Conservation (phyloP, 306 rosid genomes). For the Trichosanthes cucumerina region DNA sequence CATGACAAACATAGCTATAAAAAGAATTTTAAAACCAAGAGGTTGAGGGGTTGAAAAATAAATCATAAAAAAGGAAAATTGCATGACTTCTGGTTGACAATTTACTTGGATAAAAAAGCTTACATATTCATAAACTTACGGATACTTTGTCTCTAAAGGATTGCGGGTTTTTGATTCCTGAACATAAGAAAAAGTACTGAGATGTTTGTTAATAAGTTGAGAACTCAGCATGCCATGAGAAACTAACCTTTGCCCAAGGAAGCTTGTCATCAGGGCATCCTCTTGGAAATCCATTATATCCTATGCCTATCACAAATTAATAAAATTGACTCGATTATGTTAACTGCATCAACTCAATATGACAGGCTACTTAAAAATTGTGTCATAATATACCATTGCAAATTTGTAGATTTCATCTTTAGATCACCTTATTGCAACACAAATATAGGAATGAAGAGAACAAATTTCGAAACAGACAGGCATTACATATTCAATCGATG, state of each 20-base stretch:
- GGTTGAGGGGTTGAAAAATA: background rate
- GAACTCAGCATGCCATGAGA: background rate
- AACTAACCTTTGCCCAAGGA: conserved; percentile 92
- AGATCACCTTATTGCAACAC: background rate
- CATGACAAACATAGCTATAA: conserved; percentile 84
- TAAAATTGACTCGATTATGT: background rate
- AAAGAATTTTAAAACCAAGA: conserved; percentile 1
- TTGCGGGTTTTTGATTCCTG: conserved; percentile 75
- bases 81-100: background rate
- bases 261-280: conserved; percentile 89
- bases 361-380: background rate
- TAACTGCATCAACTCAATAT: background rate
- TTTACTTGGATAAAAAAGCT: background rate
- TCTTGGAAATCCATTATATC: conserved; percentile 95
- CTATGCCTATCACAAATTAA: conserved; percentile 51
- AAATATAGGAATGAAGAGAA: background rate
- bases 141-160: conserved; percentile 89
- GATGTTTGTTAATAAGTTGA: background rate
- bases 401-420: background rate
- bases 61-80: background rate
- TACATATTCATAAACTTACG: conserved; percentile 43
- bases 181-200: conserved; percentile 13
- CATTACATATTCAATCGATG: background rate
- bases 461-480: background rate
- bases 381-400: background rate